Base-by-base conservation (phyloP, 257 asterid genomes). In the Voacanga thouarsii region DNA sequence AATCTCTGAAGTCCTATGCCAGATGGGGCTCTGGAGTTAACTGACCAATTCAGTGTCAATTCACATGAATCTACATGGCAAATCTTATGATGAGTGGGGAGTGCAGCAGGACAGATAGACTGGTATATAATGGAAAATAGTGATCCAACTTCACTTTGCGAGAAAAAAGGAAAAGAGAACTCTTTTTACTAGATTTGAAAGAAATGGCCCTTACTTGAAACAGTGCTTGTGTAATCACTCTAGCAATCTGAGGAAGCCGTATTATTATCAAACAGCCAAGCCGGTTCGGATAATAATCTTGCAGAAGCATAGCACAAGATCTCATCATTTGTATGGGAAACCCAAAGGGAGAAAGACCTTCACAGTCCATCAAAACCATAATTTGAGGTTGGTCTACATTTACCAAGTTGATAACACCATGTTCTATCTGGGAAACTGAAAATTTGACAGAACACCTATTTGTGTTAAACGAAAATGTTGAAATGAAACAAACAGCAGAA, bases 251-350 rank as follows among this genome's bases (percentile, higher is more conserved):
- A 53, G 86, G 88, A 75, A 86, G 88, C 79, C 90, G 77, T n/a
- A 43, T 64, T 53, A 86, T 77, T 51, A 82, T 72, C 82, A 86
- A 79, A 79, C 78, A 80, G 56, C 81, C 79, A 16, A 86, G 88
- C 71, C 86, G 80, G 78, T 86, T 84, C 19, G 90, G 90, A 59
- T 82, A 86, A 84, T 86, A 86, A 79, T 86, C 90, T 75, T 86
- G 90, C 77, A 86, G 84, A 76, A 86, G 85, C 26, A 82, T 47
- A 47, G 86, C 88, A 80, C 90, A 86, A 55, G 90, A 84, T 82
- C 86, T 86, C 88, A 86, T 82, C 80, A 72, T 80, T 47, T 86
- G 82, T 55, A 86, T 63, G 45, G 90, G 90, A 71, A 86, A 86
- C 53, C 88, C 88, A 61, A 86, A 63, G 4, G 88, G 90, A 56